Base-by-base conservation (phyloP, 108 stramenopile genomes). In the Mediolabrus comicus region DNA sequence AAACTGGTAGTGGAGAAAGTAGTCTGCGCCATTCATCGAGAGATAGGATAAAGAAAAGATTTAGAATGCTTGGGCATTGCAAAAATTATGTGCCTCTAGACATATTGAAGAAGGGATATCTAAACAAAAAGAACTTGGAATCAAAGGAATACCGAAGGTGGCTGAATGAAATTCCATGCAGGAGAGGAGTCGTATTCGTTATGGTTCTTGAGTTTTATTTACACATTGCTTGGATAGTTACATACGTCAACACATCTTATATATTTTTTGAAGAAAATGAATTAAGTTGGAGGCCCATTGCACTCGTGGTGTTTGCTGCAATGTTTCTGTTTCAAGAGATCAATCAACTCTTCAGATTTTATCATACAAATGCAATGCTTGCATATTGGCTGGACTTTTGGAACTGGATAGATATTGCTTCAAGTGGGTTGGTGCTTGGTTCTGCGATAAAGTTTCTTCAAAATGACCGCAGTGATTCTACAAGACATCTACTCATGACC, bases 121-220 rank as follows among this genome's bases (percentile, higher is more conserved):
- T 56, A n/a, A 6, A 28, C 3, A n/a, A 56, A 7, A 28, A 56
- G 32, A 56, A 13, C 14, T 31, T 56, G 55, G 26, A 56, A 19
- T 56, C 55, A 7, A 27, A 31, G 12, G 27, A 14, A 13, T 32
- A 24, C 14, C 0, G 4, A n/a, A 4, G 24, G n/a, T 56, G 27
- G 31, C 55, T 56, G 3, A 56, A 56, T 31, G 55, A 27, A 29
- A 28, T 56, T 17, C 55, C 24, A 2, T 56, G 27, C 24, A 56
- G 14, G 19, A 56, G 55, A 31, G 24, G 31, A 2, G 26, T 56
- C 7, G 55, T 56, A 14, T 28, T 13, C 19, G 0, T 16, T 4
- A 1, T 56, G 55, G 55, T 56, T 31, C 14, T 56, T 29, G 55
- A 56, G 32, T 56, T 56, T 14, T 56, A 56, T 56, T 7, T 56